These are phyloP conservation scores for Populus trichocarpa DNA, from an alignment of 441 rosid genomes.

Conservation along the genomic window DNA sequence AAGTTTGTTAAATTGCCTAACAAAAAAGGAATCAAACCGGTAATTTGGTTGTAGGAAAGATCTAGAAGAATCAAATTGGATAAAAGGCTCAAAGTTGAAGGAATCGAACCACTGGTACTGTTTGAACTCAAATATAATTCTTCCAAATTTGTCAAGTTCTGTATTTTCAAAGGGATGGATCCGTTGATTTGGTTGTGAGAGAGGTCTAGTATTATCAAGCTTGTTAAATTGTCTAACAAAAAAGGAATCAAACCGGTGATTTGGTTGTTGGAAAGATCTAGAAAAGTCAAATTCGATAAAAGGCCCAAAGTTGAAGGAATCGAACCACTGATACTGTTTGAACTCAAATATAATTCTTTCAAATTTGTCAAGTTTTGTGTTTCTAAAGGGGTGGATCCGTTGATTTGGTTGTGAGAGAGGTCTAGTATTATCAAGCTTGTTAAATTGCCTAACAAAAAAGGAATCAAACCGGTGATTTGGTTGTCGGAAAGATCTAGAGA, in stretches of 20 bases:
- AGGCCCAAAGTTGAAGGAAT: too few relatives aligned
- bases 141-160: fast-evolving
- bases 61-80: too few relatives aligned
- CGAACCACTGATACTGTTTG: too few relatives aligned
- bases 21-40: neutral
- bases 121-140: fast-evolving
- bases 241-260: neutral
- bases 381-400: too few relatives aligned
- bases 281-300: too few relatives aligned
- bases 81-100: too few relatives aligned
- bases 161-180: too few relatives aligned
- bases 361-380: too few relatives aligned
- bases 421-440: neutral
- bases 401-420: too few relatives aligned
- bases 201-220: too few relatives aligned
- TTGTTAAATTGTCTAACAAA: neutral
- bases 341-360: fast-evolving
- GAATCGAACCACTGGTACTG: too few relatives aligned
- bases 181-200: too few relatives aligned
- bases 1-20: neutral
- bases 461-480: neutral
- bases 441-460: neutral
- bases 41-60: neutral
- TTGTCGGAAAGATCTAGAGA: neutral
- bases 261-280: neutral